phyloP scores from a whole-genome alignment of 768 basidiomycete genomes.

The Russula lepida region DNA sequence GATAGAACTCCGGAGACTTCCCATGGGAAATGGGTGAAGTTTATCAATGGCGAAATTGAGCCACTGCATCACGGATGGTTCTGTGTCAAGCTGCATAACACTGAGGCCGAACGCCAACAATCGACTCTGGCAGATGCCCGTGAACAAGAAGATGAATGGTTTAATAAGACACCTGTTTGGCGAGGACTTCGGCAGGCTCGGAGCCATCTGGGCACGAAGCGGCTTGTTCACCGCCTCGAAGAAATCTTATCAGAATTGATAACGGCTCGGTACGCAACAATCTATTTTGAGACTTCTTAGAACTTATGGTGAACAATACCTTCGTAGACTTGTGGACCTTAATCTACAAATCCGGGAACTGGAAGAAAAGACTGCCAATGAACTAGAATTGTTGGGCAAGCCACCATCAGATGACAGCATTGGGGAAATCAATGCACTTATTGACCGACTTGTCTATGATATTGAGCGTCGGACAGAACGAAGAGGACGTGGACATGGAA shows the following conservation, averaged over 20 bases:
- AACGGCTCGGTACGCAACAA: neutral
- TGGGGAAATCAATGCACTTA: constrained; percentile 39
- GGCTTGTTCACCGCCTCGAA: constrained; percentile 4
- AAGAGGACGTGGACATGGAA: constrained; percentile 29
- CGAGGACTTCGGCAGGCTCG: neutral
- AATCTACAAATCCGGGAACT: constrained; percentile 40
- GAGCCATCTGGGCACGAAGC: neutral
- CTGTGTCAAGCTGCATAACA: constrained; percentile 13
- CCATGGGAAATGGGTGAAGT: constrained; percentile 22
- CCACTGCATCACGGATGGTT: constrained; percentile 9
- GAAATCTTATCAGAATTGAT: constrained; percentile 5
- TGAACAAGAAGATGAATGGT: neutral
- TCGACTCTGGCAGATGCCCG: neutral
- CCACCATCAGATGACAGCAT: constrained; percentile 46
- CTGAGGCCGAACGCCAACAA: neutral
- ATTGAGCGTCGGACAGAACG: constrained; percentile 41
- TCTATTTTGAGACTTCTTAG: neutral
- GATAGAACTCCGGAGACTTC: constrained; percentile 23
- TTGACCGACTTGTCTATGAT: constrained; percentile 39
- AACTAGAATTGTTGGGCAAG: constrained; percentile 31
- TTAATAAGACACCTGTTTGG: neutral
- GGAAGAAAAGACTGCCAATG: constrained; percentile 28
- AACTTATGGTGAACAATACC: neutral
- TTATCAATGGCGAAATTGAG: neutral
- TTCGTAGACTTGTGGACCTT: constrained; percentile 49